These are phyloP conservation scores for Papilionanthe hybrid DNA, from an alignment of 116 monocot species.

Conservation along the genomic window DNA sequence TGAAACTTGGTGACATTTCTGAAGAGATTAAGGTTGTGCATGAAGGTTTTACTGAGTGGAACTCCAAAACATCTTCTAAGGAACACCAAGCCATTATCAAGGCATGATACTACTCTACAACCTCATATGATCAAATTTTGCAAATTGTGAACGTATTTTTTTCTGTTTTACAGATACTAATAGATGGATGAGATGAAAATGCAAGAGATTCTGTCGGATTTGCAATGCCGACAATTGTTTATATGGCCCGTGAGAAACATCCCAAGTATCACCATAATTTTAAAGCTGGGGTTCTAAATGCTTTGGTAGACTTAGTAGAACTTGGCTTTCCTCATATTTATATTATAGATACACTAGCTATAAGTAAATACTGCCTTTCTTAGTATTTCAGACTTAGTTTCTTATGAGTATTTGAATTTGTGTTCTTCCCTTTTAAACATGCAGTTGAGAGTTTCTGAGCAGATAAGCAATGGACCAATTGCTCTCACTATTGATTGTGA, in stretches of 20 bases:
- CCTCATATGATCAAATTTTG: neutral
- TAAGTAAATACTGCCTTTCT: too few species aligned
- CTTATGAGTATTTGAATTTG: neutral
- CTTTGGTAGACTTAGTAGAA: constrained; percentile 34
- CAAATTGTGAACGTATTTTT: neutral
- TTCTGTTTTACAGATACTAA: constrained; percentile 40
- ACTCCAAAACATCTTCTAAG: constrained; percentile 10
- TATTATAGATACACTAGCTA: neutral
- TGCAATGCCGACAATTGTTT: constrained; percentile 55
- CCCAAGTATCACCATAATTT: constrained; percentile 61
- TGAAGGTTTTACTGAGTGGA: constrained; percentile 53
- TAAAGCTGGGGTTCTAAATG: constrained; percentile 89
- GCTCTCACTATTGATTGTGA: constrained; percentile 66
- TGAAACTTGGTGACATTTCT: constrained; percentile 21
- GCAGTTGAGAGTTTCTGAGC: constrained; percentile 51
- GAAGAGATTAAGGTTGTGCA: constrained; percentile 17
- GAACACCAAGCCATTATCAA: constrained; percentile 63
- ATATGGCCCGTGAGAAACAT: constrained; percentile 75
- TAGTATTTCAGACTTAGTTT: neutral
- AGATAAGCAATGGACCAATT: constrained; percentile 51
- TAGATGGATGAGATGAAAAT: constrained; percentile 47
- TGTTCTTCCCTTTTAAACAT: neutral
- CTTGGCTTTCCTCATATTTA: neutral
- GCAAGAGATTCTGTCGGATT: constrained; percentile 29
- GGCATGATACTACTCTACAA: constrained; percentile 14